phyloP scores from a whole-genome alignment of 1,284 basidiomycete species.

The Marasmius sp. region DNA sequence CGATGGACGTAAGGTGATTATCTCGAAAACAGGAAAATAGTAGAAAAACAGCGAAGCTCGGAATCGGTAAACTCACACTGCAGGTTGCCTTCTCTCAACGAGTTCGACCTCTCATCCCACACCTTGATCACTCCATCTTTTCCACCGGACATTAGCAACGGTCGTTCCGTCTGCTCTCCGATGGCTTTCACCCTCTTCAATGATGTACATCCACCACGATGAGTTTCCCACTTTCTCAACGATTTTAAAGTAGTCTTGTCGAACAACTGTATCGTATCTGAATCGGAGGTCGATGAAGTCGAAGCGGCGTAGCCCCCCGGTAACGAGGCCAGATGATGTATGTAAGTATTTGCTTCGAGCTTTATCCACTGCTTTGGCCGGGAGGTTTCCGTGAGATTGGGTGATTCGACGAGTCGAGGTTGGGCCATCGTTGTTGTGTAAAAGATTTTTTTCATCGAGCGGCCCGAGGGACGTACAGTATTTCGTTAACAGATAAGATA shows the following conservation, averaged over 20 bases:
- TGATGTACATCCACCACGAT: conserved; percentile 51
- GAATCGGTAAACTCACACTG: conserved; percentile 50
- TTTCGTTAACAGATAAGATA: too few species aligned
- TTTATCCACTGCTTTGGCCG: not conserved
- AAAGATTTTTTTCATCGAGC: not conserved
- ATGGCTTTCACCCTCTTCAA: conserved; percentile 39
- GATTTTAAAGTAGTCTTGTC: conserved; percentile 51
- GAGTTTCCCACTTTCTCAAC: conserved; percentile 51
- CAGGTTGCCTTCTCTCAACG: conserved; percentile 35
- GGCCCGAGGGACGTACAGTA: too few species aligned
- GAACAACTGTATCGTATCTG: conserved; percentile 55
- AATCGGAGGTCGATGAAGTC: conserved; percentile 3
- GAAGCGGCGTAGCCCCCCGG: not conserved
- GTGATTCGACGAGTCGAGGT: not conserved
- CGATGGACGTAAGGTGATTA: not conserved
- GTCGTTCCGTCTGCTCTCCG: conserved; percentile 24
- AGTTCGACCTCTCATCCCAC: conserved; percentile 67
- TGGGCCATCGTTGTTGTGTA: not conserved
- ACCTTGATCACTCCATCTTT: conserved; percentile 63
- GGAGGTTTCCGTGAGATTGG: not conserved
- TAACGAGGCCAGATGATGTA: not conserved
- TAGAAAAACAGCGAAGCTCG: not conserved
- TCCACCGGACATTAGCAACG: conserved; percentile 58
- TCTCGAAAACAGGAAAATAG: too few species aligned
- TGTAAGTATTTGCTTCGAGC: not conserved